phyloP scores from a whole-genome alignment of 805 yeast genomes.

The Wickerhamiella occidentalis region DNA sequence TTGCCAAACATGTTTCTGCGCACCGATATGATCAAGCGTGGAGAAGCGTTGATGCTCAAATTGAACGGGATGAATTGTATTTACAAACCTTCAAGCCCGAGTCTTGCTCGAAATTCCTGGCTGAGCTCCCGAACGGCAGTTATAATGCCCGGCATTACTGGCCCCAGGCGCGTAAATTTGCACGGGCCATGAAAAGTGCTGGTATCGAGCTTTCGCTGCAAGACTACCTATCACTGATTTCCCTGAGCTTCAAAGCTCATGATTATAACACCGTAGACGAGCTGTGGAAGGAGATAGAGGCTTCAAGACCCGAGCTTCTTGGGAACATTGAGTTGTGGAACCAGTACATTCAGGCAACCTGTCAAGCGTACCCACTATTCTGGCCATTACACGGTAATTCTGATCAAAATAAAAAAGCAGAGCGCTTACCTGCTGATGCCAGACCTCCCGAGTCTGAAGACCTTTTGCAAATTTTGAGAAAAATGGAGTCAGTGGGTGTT shows the following conservation, averaged over 20 bases:
- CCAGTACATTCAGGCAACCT: constrained; percentile 25
- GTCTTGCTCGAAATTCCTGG: constrained; percentile 7
- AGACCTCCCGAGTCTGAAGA: constrained; percentile 17
- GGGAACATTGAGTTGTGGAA: constrained; percentile 26
- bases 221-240: constrained; percentile 23
- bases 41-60: constrained; percentile 13
- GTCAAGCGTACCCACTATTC: constrained; percentile 23
- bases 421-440: constrained; percentile 4
- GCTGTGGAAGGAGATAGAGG: constrained; percentile 23
- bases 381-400: constrained; percentile 18
- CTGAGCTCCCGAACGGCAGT: constrained; percentile 18
- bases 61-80: constrained; percentile 9
- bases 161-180: constrained; percentile 20
- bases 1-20: constrained; percentile 5
- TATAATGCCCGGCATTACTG: constrained; percentile 16
- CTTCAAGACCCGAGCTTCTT: constrained; percentile 12
- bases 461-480: constrained; percentile 20
- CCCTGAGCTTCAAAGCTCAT: constrained; percentile 23
- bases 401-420: neutral
- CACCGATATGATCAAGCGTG: constrained; percentile 15
- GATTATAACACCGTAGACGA: constrained; percentile 17
- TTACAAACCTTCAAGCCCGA: constrained; percentile 11
- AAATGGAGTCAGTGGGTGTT: constrained; percentile 24
- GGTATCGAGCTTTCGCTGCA: constrained; percentile 16
- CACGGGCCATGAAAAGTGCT: constrained; percentile 15